These are phyloP conservation scores for Neonectria neomacrospora DNA, from an alignment of 2,329 filamentous ascomycete species.

Conservation along the genomic window DNA sequence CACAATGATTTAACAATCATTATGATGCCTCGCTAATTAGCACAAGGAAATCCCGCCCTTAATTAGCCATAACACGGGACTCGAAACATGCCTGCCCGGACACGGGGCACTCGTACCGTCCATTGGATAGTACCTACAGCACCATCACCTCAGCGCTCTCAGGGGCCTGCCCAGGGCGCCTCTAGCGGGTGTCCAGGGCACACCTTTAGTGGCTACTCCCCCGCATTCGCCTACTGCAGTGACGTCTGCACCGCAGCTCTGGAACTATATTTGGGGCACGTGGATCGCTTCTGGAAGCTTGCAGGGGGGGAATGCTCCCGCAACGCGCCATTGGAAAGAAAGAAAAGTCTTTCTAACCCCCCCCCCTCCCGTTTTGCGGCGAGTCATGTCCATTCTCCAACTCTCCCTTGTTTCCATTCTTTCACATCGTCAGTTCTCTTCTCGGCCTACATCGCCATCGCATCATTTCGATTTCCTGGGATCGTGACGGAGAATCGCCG, in stretches of 20 bases:
- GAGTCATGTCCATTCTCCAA: conserved; percentile 26
- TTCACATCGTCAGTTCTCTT: conserved; percentile 8
- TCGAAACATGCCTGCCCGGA: conserved; percentile 7
- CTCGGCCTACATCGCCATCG: neutral
- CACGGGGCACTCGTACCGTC: too few species aligned
- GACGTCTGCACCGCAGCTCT: conserved; percentile 36
- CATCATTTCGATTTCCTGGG: neutral
- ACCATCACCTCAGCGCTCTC: conserved; percentile 20
- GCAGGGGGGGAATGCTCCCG: conserved; percentile 27
- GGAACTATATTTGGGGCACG: conserved; percentile 36
- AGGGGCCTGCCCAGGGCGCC: conserved; percentile 13
- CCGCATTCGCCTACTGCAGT: conserved; percentile 38
- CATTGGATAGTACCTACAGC: neutral
- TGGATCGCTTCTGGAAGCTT: conserved; percentile 38
- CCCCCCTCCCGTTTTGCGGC: conserved; percentile 17
- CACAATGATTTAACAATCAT: neutral
- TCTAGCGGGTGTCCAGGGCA: conserved; percentile 15
- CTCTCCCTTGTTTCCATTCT: conserved; percentile 32
- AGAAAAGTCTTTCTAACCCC: conserved; percentile 41
- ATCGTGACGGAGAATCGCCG: neutral
- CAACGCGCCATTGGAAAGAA: conserved; percentile 28
- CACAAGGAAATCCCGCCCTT: neutral
- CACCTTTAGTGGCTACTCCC: conserved; percentile 31
- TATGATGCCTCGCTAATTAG: neutral
- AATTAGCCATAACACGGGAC: neutral